These are phyloP conservation scores for Stephania japonica DNA, from an alignment of 164 flowering plant species.

Conservation along the genomic window DNA sequence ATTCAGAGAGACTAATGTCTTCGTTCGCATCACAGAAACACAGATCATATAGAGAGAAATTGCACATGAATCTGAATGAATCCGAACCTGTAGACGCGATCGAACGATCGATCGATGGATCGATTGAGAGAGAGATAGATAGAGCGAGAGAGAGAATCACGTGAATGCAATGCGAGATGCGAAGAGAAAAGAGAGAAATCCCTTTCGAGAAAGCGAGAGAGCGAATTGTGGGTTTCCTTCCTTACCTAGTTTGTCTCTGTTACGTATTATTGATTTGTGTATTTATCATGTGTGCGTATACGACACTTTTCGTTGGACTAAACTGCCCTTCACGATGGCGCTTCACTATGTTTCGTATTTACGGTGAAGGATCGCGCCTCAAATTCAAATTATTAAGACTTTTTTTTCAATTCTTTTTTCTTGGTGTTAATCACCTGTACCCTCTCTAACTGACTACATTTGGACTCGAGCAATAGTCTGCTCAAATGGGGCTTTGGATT, in stretches of 20 bases:
- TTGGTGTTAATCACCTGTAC: too few relatives aligned
- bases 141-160: too few relatives aligned
- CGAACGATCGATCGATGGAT: neutral
- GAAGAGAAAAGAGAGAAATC: neutral
- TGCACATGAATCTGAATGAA: neutral
- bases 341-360: too few relatives aligned
- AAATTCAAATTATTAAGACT: too few relatives aligned
- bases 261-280: neutral
- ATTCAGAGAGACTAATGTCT: too few relatives aligned
- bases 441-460: too few relatives aligned
- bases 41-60: neutral
- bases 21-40: too few relatives aligned
- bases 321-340: neutral
- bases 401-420: too few relatives aligned
- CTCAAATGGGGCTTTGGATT: too few relatives aligned
- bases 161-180: neutral
- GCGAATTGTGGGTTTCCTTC: neutral
- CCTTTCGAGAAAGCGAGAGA: neutral
- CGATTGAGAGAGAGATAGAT: too few relatives aligned
- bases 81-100: neutral
- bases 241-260: neutral
- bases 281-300: neutral
- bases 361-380: too few relatives aligned
- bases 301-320: neutral
- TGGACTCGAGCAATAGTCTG: too few relatives aligned